Conservation (phyloP, 805 yeast species). For the Lipomyces sp. region DNA sequence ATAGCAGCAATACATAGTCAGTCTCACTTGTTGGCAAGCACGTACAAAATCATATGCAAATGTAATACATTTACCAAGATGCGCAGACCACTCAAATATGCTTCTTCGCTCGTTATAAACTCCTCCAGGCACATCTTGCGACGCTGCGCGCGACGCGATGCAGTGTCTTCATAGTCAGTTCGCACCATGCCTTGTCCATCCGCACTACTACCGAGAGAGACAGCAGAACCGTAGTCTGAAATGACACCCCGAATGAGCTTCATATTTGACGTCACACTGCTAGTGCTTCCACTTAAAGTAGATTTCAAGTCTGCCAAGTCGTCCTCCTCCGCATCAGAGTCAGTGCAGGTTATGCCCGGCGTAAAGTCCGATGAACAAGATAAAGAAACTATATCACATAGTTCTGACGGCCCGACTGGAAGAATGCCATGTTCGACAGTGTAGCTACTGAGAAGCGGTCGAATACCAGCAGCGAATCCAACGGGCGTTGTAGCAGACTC, state of each 20-base stretch:
- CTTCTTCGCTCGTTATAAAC: constrained; percentile 24
- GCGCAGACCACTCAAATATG: constrained; percentile 20
- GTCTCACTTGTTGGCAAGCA: background rate
- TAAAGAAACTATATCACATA: no score
- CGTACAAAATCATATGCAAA: background rate
- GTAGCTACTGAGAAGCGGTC: no score
- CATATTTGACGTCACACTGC: constrained; percentile 12
- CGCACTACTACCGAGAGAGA: constrained; percentile 11
- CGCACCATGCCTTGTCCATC: background rate
- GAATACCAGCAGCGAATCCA: no score
- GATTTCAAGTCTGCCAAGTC: background rate
- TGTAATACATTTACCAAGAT: constrained; percentile 16
- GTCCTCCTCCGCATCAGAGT: no score
- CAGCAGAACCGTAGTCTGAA: constrained; percentile 16
- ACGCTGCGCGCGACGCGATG: constrained; percentile 11
- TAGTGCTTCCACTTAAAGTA: background rate
- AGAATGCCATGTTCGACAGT: no score
- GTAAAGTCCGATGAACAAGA: no score
- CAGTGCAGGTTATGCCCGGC: no score
- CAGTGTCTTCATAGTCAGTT: background rate
- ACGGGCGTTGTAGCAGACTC: no score
- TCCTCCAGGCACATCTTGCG: constrained; percentile 24
- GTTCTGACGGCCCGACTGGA: no score
- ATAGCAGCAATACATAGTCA: no score
- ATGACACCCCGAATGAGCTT: constrained; percentile 15